A percentile compares a stretch with the other conserved stretches of the same genome.
These are phyloP conservation scores for Serpula lacrymans DNA, from an alignment of 768 basidiomycete species.

Conservation along the genomic window DNA sequence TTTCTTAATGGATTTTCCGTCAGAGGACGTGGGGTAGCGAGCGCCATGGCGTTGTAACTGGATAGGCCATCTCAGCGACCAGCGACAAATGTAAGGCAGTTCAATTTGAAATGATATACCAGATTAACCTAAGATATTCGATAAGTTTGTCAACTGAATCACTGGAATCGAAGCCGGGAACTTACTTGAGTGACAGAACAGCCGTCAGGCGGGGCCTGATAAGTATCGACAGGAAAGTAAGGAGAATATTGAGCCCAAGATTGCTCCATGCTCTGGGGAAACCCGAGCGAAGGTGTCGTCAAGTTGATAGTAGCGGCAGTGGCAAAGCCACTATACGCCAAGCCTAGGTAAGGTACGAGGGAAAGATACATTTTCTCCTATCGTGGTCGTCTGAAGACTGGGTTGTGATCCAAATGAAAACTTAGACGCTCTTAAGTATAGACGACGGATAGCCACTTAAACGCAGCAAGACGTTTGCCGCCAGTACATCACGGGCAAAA, in stretches of 20 bases:
- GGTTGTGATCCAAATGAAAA: no score
- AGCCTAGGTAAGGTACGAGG: no score
- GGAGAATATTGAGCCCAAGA: conserved; percentile 65
- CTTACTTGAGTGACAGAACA: conserved; percentile 59
- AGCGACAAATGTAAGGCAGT: no score
- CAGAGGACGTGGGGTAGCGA: conserved; percentile 63
- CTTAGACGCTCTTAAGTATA: no score
- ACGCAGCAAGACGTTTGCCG: no score
- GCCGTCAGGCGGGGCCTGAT: conserved; percentile 40
- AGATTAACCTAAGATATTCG: conserved; percentile 22
- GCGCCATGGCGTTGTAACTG: conserved; percentile 83
- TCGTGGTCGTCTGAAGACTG: no score
- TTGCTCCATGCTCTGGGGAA: conserved; percentile 21
- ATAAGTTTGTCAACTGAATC: neutral
- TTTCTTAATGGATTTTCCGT: conserved; percentile 37
- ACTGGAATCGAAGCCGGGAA: neutral
- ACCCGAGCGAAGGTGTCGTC: conserved; percentile 1
- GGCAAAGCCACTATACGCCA: no score
- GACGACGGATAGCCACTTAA: no score
- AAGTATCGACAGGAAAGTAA: conserved; percentile 46
- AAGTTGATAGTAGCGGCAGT: conserved; percentile 1
- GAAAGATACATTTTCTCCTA: no score
- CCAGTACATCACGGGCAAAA: no score
- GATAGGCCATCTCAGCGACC: no score
- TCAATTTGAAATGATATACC: conserved; percentile 18